These are phyloP conservation scores for Scenedesmus sp. DNA, from an alignment of 163 green algal genomes.

Conservation along the genomic window DNA sequence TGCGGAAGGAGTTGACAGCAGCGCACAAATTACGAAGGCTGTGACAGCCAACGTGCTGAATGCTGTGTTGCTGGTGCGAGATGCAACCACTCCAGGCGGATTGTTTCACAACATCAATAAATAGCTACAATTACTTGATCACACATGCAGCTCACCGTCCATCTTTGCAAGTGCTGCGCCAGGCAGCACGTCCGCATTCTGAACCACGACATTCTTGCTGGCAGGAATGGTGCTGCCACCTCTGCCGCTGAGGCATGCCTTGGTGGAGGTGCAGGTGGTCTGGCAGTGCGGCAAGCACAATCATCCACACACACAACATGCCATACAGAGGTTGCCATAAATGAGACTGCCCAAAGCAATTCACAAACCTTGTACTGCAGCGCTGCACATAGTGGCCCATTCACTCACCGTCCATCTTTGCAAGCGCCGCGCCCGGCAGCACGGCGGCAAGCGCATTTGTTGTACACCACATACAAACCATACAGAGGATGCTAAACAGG, in stretches of 20 bases:
- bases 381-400: neutral
- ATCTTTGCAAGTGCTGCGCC: slow-evolving; percentile 1
- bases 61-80: no score
- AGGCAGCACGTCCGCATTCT: slow-evolving; percentile 3
- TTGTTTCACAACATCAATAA: no score
- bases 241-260: slow-evolving; percentile 7
- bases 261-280: neutral
- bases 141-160: neutral
- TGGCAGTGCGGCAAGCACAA: neutral
- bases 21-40: no score
- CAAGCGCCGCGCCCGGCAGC: neutral
- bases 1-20: no score
- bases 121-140: no score
- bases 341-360: no score
- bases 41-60: no score
- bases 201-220: neutral
- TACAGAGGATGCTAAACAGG: no score
- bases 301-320: no score
- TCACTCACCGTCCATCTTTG: neutral
- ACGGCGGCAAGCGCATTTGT: neutral
- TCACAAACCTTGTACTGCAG: neutral
- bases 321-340: no score
- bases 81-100: no score
- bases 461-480: no score
- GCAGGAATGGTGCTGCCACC: slow-evolving; percentile 5